Evolutionary conservation across 352 stramenopile species (phyloP).

Genomic region (Peronospora farinosa): DNA sequence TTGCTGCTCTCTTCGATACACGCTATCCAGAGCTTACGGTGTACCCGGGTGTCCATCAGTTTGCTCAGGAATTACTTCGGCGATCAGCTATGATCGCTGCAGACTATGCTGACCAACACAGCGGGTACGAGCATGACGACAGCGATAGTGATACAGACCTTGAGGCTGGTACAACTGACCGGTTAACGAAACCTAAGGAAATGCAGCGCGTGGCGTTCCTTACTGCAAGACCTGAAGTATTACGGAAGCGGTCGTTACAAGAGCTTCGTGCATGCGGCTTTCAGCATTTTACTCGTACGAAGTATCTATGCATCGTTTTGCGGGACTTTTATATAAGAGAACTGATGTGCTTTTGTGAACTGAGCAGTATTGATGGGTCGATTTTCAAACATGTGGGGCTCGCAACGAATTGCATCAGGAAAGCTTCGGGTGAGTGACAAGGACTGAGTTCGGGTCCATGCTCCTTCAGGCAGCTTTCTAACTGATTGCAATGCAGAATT

Average conservation of each 20-base stretch:
- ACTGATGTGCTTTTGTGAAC: background rate
- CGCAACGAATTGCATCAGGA: constrained; percentile 55
- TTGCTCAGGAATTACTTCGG: constrained; percentile 64
- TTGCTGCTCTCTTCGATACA: constrained; percentile 70
- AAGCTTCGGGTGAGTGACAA: constrained; percentile 48
- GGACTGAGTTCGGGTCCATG: background rate
- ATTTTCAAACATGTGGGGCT: constrained; percentile 56
- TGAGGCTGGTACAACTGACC: constrained; percentile 7
- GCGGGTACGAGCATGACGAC: constrained; percentile 25
- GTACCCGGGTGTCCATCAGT: constrained; percentile 79
- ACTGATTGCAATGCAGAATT: constrained; percentile 41
- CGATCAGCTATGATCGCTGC: constrained; percentile 23
- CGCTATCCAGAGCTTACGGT: constrained; percentile 77
- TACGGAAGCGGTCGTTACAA: constrained; percentile 52
- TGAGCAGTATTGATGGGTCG: constrained; percentile 61
- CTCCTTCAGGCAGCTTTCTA: background rate
- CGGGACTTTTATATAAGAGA: background rate
- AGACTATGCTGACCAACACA: constrained; percentile 16
- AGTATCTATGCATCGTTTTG: background rate
- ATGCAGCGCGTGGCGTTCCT: constrained; percentile 65
- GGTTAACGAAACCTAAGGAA: constrained; percentile 17
- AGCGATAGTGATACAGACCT: constrained; percentile 27
- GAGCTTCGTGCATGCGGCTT: constrained; percentile 66
- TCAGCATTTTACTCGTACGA: constrained; percentile 69
- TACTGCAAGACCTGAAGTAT: constrained; percentile 64